Evolutionary conservation across 306 rosid species (phyloP).

Genomic region (Cicer yamashitae): DNA sequence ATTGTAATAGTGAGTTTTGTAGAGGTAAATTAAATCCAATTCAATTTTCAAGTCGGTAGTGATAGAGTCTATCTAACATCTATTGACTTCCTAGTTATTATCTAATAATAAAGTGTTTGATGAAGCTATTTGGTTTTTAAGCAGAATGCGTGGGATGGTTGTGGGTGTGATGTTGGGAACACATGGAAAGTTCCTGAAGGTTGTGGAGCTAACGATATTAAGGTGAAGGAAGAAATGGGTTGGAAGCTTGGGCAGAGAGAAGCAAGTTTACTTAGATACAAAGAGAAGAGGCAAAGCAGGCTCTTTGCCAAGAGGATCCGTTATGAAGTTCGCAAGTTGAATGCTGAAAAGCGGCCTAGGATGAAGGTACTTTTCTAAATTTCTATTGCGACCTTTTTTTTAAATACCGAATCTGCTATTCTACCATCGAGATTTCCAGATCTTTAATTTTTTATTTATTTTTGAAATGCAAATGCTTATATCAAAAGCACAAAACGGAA

Average conservation of each 20-base stretch:
- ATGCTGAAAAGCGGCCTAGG: slow-evolving; percentile 92
- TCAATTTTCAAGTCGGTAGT: background rate
- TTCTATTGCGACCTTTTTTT: background rate
- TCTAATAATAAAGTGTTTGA: background rate
- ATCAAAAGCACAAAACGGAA: too few species aligned
- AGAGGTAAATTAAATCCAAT: background rate
- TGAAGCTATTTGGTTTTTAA: slow-evolving; percentile 1
- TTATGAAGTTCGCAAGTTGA: slow-evolving; percentile 85
- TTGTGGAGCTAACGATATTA: slow-evolving; percentile 29
- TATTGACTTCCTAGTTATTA: background rate
- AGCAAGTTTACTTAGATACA: slow-evolving; percentile 88
- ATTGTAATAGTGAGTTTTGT: background rate
- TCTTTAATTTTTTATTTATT: too few species aligned
- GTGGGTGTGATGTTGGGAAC: slow-evolving; percentile 57
- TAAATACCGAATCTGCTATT: too few species aligned
- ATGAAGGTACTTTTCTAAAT: slow-evolving; percentile 68
- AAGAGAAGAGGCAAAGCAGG: slow-evolving; percentile 81
- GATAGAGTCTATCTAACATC: too few species aligned
- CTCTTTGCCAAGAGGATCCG: slow-evolving; percentile 83
- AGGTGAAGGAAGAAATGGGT: slow-evolving; percentile 48
- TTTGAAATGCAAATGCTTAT: too few species aligned
- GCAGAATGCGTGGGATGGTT: slow-evolving; percentile 56
- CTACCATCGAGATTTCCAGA: too few species aligned
- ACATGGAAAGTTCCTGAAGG: slow-evolving; percentile 67
- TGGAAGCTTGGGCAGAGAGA: slow-evolving; percentile 69